Base-by-base conservation (phyloP, 768 basidiomycete species). In the Rhodotorula graminis region DNA sequence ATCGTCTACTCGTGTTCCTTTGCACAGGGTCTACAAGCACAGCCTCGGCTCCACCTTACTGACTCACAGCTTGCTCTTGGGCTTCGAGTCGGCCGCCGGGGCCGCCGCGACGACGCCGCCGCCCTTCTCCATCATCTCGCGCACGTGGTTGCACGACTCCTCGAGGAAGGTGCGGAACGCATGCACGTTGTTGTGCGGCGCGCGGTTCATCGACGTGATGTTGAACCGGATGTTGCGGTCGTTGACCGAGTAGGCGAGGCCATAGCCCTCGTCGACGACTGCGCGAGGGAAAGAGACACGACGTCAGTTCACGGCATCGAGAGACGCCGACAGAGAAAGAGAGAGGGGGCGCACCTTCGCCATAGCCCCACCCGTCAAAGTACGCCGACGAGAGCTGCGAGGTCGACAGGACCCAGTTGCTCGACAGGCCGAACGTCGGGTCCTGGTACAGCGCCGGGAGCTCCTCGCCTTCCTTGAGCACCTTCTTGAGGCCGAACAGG, bases 361-460 rank as follows among this genome's bases (percentile, higher is more conserved):
- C 93, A 79, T 97, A 97, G 23, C 95, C 96, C 95, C 95, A 98
- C 31, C 93, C 93, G 77, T 94, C 91, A 47, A 99, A 83, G 80
- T 85, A 93, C 63, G 84, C 84, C 57, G 87, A 89, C 62, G 88
- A 89, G 69, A 98, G 66, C 81, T 96, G 91, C 73, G 88, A 90
- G 29, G 96, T 99, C 53, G 89, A 91, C 76, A 98, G 83, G 81
- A 95, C 90, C 96, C 96, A 99, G 80, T 95, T 90, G 72, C 81
- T 87, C 57, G 89, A 90, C 80, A 84, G 84, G 14, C 83, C 77
- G 78, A 85, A 95, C 15, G 89, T 87, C 65, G 70, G 53, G 56
- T 78, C 78, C 46, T 65, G 50, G 73, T 71, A 78, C 33, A 79
- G 50, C 12, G 58, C 61, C 6, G 84, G 94, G 49, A 88, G 72